Evolutionary conservation across 129 eudicot genomes (phyloP).

Genomic region (Artemisia argyi): DNA sequence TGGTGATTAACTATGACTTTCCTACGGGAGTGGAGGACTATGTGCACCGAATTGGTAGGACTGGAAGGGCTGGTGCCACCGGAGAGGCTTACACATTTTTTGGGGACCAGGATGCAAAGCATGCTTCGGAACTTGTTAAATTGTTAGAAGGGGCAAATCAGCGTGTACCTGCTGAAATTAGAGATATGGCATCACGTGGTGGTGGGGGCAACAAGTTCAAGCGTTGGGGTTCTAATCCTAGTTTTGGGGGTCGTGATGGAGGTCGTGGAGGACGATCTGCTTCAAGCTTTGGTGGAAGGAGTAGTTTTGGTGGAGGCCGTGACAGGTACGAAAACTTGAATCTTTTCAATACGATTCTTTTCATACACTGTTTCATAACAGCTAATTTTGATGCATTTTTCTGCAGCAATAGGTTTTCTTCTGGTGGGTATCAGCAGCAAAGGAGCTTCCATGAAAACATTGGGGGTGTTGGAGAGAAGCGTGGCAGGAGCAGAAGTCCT

Average conservation of each 20-base stretch:
- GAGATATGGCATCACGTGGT: conserved; percentile 78
- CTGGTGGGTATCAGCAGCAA: conserved; percentile 39
- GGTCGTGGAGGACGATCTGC: conserved; percentile 57
- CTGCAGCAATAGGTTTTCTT: conserved; percentile 33
- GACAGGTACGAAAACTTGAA: conserved; percentile 43
- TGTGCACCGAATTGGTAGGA: conserved; percentile 97
- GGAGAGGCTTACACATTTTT: conserved; percentile 89
- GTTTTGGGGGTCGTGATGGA: conserved; percentile 54
- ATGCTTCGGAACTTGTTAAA: conserved; percentile 86
- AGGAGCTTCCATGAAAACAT: conserved; percentile 65
- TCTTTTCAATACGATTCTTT: neutral
- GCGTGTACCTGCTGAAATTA: conserved; percentile 71
- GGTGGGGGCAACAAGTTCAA: conserved; percentile 68
- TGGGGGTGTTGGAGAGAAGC: conserved; percentile 41
- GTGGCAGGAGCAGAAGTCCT: conserved; percentile 45
- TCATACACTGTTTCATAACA: too few relatives aligned
- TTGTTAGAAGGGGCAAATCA: conserved; percentile 94
- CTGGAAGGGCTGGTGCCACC: conserved; percentile 98
- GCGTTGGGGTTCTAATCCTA: conserved; percentile 69
- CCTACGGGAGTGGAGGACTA: conserved; percentile 95
- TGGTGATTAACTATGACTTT: conserved; percentile 88
- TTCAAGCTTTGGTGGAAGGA: conserved; percentile 66
- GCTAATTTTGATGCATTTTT: neutral
- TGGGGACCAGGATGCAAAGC: conserved; percentile 69
- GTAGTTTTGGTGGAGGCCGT: conserved; percentile 49